These are phyloP conservation scores for Phialophora verrucosa DNA, from an alignment of 2,329 filamentous ascomycete species.

Conservation along the genomic window DNA sequence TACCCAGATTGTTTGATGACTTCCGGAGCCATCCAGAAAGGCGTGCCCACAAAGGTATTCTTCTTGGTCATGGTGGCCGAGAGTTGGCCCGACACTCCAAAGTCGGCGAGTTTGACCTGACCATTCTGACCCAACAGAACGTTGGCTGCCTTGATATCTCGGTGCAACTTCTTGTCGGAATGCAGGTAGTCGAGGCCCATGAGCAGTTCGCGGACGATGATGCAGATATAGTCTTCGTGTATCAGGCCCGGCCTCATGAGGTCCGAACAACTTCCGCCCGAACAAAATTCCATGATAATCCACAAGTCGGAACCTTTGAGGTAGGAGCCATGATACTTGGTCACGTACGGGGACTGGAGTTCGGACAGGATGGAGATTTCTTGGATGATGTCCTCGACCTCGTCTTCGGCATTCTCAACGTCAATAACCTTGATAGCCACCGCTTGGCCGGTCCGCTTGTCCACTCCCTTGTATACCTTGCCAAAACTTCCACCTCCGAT, in stretches of 20 bases:
- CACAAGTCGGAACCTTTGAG: constrained; percentile 94
- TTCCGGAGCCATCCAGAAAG: constrained; percentile 99
- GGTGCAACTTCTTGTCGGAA: constrained; percentile 91
- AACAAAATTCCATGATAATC: constrained; percentile 99
- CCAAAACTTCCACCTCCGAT: constrained; percentile 97
- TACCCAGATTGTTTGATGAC: constrained; percentile 98
- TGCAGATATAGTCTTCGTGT: constrained; percentile 93
- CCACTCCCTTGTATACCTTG: constrained; percentile 97
- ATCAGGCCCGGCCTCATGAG: constrained; percentile 93
- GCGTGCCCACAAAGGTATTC: constrained; percentile 97
- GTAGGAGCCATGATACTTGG: constrained; percentile 96
- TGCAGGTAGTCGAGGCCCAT: constrained; percentile 92
- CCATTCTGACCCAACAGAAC: constrained; percentile 86
- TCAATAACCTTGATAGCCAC: constrained; percentile 99
- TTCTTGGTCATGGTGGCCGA: constrained; percentile 99
- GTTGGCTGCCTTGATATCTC: constrained; percentile 97
- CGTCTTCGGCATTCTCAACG: constrained; percentile 97
- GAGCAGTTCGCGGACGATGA: constrained; percentile 88
- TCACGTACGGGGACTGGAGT: constrained; percentile 93
- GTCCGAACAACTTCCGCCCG: constrained; percentile 93
- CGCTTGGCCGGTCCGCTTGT: constrained; percentile 88
- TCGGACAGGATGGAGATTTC: constrained; percentile 98
- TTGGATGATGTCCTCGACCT: constrained; percentile 98
- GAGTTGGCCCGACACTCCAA: constrained; percentile 93
- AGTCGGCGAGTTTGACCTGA: constrained; percentile 96